A percentile compares a stretch with the other conserved stretches of the same genome.
These are phyloP conservation scores for Trichosporon sp. DNA, from an alignment of 1,284 basidiomycete genomes.

Conservation along the genomic window DNA sequence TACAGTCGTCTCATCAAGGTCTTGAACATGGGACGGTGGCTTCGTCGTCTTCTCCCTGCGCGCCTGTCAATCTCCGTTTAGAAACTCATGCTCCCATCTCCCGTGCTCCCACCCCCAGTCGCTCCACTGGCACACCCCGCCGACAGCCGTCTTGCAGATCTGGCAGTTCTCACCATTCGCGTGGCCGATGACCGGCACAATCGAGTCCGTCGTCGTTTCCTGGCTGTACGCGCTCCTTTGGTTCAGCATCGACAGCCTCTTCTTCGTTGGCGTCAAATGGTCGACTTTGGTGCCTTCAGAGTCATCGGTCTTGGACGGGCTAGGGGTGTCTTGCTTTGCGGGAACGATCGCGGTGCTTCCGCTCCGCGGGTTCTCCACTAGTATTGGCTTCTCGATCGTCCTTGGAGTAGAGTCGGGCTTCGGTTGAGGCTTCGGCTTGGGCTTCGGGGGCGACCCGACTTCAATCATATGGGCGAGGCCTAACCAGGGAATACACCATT, in stretches of 20 bases:
- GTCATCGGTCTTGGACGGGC: neutral
- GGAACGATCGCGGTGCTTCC: neutral
- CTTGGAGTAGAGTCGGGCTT: neutral
- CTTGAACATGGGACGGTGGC: neutral
- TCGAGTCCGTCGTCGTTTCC: neutral
- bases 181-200: neutral
- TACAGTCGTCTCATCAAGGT: neutral
- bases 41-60: neutral
- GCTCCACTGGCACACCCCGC: constrained; percentile 2
- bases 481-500: constrained; percentile 4
- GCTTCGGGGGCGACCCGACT: neutral
- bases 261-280: neutral
- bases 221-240: neutral
- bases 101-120: constrained; percentile 2
- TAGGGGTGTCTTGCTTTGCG: neutral
- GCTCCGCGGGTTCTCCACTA: neutral
- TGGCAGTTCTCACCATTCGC: constrained; percentile 3
- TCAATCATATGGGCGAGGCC: neutral
- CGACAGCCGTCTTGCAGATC: constrained; percentile 1
- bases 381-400: constrained; percentile 3
- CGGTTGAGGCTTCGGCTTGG: neutral
- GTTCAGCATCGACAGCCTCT: neutral
- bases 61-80: neutral
- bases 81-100: neutral
- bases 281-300: neutral